phyloP scores from a whole-genome alignment of 1,284 basidiomycete genomes.

The Microbotryum intermedium region DNA sequence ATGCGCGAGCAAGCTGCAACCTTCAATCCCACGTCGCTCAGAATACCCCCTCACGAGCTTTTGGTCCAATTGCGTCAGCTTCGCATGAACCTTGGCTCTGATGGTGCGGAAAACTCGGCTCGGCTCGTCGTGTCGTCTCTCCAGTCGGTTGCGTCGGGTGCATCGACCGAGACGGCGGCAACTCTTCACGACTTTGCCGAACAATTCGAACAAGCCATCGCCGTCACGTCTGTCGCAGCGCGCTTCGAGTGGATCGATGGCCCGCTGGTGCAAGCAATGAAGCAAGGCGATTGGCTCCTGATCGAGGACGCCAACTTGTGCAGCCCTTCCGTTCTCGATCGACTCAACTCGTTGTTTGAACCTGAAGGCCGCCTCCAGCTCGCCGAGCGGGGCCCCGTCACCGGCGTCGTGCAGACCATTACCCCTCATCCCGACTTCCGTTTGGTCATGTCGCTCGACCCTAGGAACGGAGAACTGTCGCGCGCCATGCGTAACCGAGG shows the following conservation, averaged over 20 bases:
- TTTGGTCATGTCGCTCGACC: slow-evolving; percentile 89
- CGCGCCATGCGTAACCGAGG: slow-evolving; percentile 98
- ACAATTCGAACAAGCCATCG: background rate
- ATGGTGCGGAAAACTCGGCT: slow-evolving; percentile 4
- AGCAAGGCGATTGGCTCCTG: slow-evolving; percentile 78
- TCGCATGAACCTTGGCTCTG: slow-evolving; percentile 4
- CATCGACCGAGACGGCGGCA: background rate
- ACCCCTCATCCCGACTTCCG: slow-evolving; percentile 81
- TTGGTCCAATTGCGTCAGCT: slow-evolving; percentile 3
- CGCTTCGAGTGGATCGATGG: slow-evolving; percentile 95
- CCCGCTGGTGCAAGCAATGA: slow-evolving; percentile 80
- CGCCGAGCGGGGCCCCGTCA: slow-evolving; percentile 78
- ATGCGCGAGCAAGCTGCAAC: background rate
- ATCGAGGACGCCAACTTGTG: slow-evolving; percentile 93
- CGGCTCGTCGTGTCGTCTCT: background rate
- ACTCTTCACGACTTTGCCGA: background rate
- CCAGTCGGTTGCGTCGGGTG: background rate
- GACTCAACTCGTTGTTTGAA: slow-evolving; percentile 95
- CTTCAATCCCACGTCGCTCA: slow-evolving; percentile 9
- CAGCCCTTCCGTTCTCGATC: slow-evolving; percentile 88
- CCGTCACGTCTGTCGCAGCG: slow-evolving; percentile 40
- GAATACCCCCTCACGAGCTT: background rate
- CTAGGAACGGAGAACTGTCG: slow-evolving; percentile 84
- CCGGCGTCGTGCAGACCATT: slow-evolving; percentile 65
- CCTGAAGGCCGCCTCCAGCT: slow-evolving; percentile 64